Conservation (phyloP, 2,329 filamentous ascomycete genomes). For the Penicillium verrucosum region DNA sequence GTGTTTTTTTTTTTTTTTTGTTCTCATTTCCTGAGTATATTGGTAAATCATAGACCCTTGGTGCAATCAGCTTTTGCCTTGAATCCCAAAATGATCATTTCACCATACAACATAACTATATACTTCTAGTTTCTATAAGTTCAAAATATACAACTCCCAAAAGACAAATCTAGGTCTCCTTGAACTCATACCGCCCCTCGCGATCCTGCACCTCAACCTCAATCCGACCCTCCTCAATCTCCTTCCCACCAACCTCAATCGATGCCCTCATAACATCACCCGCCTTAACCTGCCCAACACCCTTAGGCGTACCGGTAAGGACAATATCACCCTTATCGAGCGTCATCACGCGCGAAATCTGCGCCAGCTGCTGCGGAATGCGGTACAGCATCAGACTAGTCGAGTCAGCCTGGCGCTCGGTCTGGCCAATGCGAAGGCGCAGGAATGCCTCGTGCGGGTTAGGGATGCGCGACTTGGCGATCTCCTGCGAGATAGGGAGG, state of each 20-base stretch:
- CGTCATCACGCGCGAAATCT: constrained; percentile 94
- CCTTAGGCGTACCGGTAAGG: constrained; percentile 95
- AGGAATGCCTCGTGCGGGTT: constrained; percentile 87
- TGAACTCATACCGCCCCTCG: constrained; percentile 71
- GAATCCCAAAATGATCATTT: neutral
- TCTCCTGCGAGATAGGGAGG: constrained; percentile 77
- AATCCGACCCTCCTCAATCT: constrained; percentile 78
- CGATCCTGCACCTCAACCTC: constrained; percentile 80
- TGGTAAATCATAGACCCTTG: too few species aligned
- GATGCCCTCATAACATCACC: constrained; percentile 87
- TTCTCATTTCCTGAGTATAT: neutral
- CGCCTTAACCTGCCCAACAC: constrained; percentile 78
- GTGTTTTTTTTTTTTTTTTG: too few species aligned
- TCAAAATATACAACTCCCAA: neutral
- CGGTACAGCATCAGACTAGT: constrained; percentile 93
- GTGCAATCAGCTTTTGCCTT: too few species aligned
- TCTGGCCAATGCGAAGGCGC: constrained; percentile 77
- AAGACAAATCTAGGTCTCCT: constrained; percentile 56
- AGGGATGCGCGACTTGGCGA: constrained; percentile 73
- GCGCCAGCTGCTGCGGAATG: constrained; percentile 80
- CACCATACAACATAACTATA: neutral
- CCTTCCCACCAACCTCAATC: constrained; percentile 73
- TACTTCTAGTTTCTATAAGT: neutral
- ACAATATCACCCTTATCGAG: constrained; percentile 89
- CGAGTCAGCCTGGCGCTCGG: constrained; percentile 75